Evolutionary conservation across 441 rosid genomes (phyloP), one percentile per base, ranked within the genome.

Genomic region (Macaranga tanarius): DNA sequence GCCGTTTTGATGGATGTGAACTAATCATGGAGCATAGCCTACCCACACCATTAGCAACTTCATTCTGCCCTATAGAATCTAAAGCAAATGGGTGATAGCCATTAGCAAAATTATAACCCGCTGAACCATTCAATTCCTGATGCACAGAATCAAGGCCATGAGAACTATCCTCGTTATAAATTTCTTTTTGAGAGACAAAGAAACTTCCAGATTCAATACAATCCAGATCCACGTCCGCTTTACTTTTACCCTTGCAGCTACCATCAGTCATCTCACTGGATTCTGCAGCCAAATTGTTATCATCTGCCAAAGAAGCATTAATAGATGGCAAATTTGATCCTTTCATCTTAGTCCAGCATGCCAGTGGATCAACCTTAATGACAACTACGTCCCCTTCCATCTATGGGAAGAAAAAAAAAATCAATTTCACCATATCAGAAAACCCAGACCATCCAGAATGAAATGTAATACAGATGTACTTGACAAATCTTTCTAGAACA

Each of bases 361-460:
- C 75, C 67, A 86, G 56, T 31, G 91, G 94, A 79, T 92, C 96
- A 68, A 95, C 73, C 82, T 85, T 83, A 67, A 95, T 75, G 67
- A 80, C 85, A 71, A 92, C 99, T 52, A 25, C 44, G 76, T 95
- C 99, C 74, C 98, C 98, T 78, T 91, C 93, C 45, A 95, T 86
- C 99, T 95, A 80, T 34, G 70, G 2, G 64, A 25, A 56, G 55
- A 73, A 80, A 34, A 34, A n/a, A 64, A 28, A 65, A 12, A 60
- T 10, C 64, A 34, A 76, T 38, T 63, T 23, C 71, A 79, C 42
- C 78, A 51, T n/a, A 67, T 62, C 50, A 45, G 62, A 73, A 62
- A 68, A 17, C 44, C 64, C 6, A 31, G 47, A 48, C 58, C 40
- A 71, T 66, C 48, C 55, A 71, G 60, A 42, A 31, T 57, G 63